These are phyloP conservation scores for Mycogone perniciosa DNA, from an alignment of 2,329 filamentous ascomycete species.

Conservation along the genomic window DNA sequence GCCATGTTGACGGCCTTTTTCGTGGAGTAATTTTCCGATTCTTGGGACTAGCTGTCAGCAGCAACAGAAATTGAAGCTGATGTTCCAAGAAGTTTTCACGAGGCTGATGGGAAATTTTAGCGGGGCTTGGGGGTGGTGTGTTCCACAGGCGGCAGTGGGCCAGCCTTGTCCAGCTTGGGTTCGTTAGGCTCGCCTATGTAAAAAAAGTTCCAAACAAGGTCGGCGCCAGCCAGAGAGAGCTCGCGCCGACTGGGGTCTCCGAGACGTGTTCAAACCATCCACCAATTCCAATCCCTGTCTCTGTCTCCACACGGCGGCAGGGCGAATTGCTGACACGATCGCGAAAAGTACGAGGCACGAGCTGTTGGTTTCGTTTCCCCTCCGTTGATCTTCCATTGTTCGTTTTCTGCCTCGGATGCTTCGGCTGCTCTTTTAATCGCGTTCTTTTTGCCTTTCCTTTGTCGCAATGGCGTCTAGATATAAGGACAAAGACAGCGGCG, in stretches of 20 bases:
- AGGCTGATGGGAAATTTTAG: slow-evolving; percentile 21
- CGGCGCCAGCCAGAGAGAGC: slow-evolving; percentile 7
- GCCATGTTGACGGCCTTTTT: slow-evolving; percentile 52
- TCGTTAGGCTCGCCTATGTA: not conserved
- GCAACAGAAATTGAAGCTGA: not conserved
- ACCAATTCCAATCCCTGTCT: slow-evolving; percentile 4
- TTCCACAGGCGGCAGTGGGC: not conserved
- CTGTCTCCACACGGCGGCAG: slow-evolving; percentile 4
- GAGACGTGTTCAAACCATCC: slow-evolving; percentile 8
- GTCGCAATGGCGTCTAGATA: slow-evolving; percentile 39
- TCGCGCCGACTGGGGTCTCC: not conserved
- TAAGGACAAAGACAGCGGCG: slow-evolving; percentile 59
- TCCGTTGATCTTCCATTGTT: slow-evolving; percentile 5
- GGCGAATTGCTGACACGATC: slow-evolving; percentile 12
- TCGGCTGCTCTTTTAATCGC: slow-evolving; percentile 26
- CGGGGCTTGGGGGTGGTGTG: slow-evolving; percentile 11
- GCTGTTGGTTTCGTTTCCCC: slow-evolving; percentile 8
- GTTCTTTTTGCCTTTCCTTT: slow-evolving; percentile 14
- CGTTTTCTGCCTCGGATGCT: slow-evolving; percentile 20
- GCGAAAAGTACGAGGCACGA: slow-evolving; percentile 16
- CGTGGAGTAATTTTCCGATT: not conserved
- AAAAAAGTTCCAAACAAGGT: not conserved
- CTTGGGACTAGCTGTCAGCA: not conserved
- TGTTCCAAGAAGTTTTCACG: slow-evolving; percentile 17
- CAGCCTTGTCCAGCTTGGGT: not conserved